A percentile compares a stretch with the other conserved stretches of the same genome.
Evolutionary conservation across 2,329 filamentous ascomycete species (phyloP).

Genomic region (Diaporthe australafricana): DNA sequence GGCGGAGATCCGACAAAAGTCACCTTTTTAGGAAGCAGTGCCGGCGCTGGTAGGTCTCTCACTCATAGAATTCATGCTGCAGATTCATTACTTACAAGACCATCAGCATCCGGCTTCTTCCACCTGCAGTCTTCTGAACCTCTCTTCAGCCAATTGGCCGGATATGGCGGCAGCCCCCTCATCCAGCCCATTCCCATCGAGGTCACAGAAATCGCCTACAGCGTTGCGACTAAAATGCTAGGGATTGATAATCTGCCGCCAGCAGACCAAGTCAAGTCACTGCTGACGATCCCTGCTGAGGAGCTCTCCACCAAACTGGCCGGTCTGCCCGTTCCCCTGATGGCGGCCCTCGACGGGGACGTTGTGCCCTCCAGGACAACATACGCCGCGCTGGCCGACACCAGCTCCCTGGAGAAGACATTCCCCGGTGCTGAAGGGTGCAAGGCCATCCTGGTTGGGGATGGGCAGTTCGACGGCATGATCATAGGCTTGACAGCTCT

Average conservation of each 20-base stretch:
- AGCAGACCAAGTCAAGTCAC: slow-evolving; percentile 52
- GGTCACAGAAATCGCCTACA: slow-evolving; percentile 29
- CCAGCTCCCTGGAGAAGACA: slow-evolving; percentile 3
- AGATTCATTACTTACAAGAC: background rate
- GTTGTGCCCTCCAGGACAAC: slow-evolving; percentile 30
- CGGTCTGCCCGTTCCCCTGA: slow-evolving; percentile 27
- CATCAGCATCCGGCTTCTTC: slow-evolving; percentile 29
- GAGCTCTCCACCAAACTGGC: slow-evolving; percentile 33
- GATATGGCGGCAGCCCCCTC: slow-evolving; percentile 29
- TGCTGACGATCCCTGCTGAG: slow-evolving; percentile 33
- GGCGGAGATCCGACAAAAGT: slow-evolving; percentile 48
- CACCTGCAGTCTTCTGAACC: slow-evolving; percentile 34
- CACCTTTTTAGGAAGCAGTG: slow-evolving; percentile 57
- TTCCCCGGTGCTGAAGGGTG: slow-evolving; percentile 30
- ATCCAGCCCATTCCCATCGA: slow-evolving; percentile 27
- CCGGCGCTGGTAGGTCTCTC: slow-evolving; percentile 55
- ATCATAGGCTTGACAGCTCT: slow-evolving; percentile 24
- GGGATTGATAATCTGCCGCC: slow-evolving; percentile 62
- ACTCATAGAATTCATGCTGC: background rate
- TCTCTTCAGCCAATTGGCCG: slow-evolving; percentile 32
- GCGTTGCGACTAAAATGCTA: slow-evolving; percentile 61
- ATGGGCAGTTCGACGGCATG: slow-evolving; percentile 35
- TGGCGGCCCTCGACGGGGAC: slow-evolving; percentile 34
- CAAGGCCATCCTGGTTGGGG: slow-evolving; percentile 33
- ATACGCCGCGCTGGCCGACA: slow-evolving; percentile 28